Evolutionary conservation across 78 protist species (phyloP), one percentile per base, ranked within the genome.

Genomic region (Guillardia theta): DNA sequence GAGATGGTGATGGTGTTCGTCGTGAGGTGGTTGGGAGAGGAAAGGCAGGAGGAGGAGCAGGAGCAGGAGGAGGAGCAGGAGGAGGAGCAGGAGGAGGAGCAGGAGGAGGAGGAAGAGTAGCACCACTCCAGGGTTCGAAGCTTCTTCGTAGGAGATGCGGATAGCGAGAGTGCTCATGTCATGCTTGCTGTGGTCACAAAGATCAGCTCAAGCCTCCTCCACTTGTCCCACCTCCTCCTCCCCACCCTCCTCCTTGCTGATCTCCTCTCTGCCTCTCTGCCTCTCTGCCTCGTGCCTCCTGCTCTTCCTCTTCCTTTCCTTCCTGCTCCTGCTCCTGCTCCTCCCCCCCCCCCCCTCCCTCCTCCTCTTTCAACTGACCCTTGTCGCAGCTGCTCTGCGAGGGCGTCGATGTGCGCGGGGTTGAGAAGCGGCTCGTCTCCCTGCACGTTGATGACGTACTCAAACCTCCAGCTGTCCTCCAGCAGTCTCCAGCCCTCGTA

Each of bases 341-440:
- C 58, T 15, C 58, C 15, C 58, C 58, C 58, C 15, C 58, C 58
- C 15, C 15, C 58, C 58, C 58, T 50, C 58, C 58, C 58, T 50
- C 15, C 58, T 15, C 58, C 58, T 15, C 58, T 50, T 15, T 50
- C 58, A 10, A 50, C 58, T 50, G n/a, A n/a, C n/a, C n/a, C n/a
- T n/a, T n/a, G n/a, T n/a, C n/a, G n/a, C n/a, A n/a, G n/a, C n/a
- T n/a, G 83, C 41, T 4, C 6, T 4, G 83, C 83, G 4, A 24
- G 36, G 15, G 83, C 41, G 83, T 70, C 83, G 45, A 70, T 43
- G 41, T 70, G 83, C 41, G 33, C 45, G 83, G 83, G 83, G 83
- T 70, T 33, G 10, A 70, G 83, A 3, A 70, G 83, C 41, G 83
- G 83, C 83, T 70, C 83, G 83, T 70, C 83, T 15, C 83, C 83